Conservation (phyloP, 352 stramenopile species). For the Discostella stelligera region DNA sequence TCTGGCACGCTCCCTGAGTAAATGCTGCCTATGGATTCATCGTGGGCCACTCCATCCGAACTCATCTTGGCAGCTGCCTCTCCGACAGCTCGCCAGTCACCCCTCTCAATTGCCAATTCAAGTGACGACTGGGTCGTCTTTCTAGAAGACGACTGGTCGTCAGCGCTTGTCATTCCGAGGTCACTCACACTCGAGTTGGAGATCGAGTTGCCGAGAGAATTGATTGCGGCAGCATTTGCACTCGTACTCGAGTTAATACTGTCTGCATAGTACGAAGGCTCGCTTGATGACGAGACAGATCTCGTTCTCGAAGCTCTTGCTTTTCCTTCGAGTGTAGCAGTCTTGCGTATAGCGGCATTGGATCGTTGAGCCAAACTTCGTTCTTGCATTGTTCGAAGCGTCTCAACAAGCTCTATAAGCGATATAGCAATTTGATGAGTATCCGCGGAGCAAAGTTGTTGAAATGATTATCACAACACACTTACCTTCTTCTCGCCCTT, state of each 20-base stretch:
- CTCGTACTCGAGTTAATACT: conserved; percentile 4
- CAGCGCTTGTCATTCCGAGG: conserved; percentile 10
- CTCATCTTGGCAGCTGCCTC: conserved; percentile 70
- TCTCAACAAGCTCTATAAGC: conserved; percentile 56
- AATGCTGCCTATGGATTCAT: neutral
- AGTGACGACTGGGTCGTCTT: conserved; percentile 39
- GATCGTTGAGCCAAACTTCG: conserved; percentile 64
- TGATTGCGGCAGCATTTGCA: neutral
- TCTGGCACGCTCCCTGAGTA: conserved; percentile 6
- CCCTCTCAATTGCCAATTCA: conserved; percentile 67
- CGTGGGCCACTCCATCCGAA: conserved; percentile 11
- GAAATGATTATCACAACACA: conserved; percentile 5
- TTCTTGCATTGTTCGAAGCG: conserved; percentile 79
- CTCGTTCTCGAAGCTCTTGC: conserved; percentile 19
- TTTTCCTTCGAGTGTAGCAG: conserved; percentile 49
- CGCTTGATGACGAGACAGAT: neutral
- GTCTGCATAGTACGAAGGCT: neutral
- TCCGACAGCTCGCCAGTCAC: conserved; percentile 78
- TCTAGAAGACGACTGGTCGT: neutral
- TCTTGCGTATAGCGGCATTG: conserved; percentile 65
- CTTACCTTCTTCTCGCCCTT: conserved; percentile 58
- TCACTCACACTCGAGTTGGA: conserved; percentile 31
- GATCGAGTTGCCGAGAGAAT: neutral
- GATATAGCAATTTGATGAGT: neutral
- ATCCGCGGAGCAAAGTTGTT: neutral